A percentile compares a stretch with the other conserved stretches of the same genome.
These are phyloP conservation scores for Sporisorium reilianum DNA, from an alignment of 1,284 basidiomycete genomes.

Conservation along the genomic window DNA sequence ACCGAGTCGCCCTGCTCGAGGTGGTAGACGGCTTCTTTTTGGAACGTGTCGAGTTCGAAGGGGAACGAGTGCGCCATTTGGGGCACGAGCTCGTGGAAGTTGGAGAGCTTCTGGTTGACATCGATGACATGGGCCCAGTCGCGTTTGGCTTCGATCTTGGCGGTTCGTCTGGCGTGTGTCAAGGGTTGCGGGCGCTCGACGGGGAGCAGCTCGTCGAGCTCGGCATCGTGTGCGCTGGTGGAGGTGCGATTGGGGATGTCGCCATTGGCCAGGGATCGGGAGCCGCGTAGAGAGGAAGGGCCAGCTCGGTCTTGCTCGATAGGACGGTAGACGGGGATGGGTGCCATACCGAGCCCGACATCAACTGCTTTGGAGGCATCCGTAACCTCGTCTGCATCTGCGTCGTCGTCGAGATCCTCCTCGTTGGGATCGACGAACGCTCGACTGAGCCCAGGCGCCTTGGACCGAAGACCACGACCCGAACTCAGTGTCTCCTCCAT, in stretches of 20 bases:
- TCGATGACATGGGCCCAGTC: slow-evolving; percentile 99
- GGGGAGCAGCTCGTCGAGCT: slow-evolving; percentile 66
- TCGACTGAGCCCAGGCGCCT: slow-evolving; percentile 45
- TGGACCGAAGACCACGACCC: slow-evolving; percentile 35
- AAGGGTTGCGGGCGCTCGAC: slow-evolving; percentile 55
- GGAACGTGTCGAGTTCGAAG: slow-evolving; percentile 88
- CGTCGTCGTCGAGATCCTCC: slow-evolving; percentile 70
- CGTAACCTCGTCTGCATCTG: slow-evolving; percentile 54
- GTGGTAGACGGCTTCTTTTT: slow-evolving; percentile 98
- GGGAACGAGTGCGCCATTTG: slow-evolving; percentile 86
- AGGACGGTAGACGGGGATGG: slow-evolving; percentile 49
- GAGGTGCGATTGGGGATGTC: not conserved
- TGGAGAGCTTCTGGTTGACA: slow-evolving; percentile 86
- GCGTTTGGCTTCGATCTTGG: slow-evolving; percentile 74
- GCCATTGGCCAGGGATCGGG: slow-evolving; percentile 24
- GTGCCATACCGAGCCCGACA: slow-evolving; percentile 39
- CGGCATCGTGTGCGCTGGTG: slow-evolving; percentile 46
- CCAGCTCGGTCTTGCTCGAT: slow-evolving; percentile 29
- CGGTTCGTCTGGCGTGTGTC: slow-evolving; percentile 30
- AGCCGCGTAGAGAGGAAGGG: slow-evolving; percentile 12
- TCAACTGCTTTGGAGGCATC: slow-evolving; percentile 29
- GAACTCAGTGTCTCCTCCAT: slow-evolving; percentile 49
- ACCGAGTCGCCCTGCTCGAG: slow-evolving; percentile 97
- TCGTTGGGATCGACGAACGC: slow-evolving; percentile 58
- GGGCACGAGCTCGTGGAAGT: slow-evolving; percentile 88